phyloP scores from a whole-genome alignment of 768 basidiomycete genomes.

The Kwoniella dendrophila region DNA sequence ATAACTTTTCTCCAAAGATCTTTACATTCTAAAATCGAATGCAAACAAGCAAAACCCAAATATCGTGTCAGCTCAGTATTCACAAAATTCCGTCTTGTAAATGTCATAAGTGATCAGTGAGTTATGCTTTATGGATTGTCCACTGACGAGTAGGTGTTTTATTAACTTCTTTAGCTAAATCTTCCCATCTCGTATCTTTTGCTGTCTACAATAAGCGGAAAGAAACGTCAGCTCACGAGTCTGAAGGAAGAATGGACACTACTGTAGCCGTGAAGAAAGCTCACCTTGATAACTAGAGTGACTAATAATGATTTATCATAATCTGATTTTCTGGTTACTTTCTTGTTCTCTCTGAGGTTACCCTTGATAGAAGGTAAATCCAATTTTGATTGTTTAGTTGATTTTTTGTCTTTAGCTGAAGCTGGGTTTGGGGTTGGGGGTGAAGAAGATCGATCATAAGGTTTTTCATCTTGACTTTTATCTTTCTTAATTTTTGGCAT shows the following conservation, averaged over 20 bases:
- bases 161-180: slow-evolving; percentile 9
- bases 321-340: too few relatives aligned
- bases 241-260: background rate
- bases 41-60: too few relatives aligned
- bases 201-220: slow-evolving; percentile 14
- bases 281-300: background rate
- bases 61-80: background rate
- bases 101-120: background rate
- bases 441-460: too few relatives aligned
- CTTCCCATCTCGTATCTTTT: slow-evolving; percentile 28
- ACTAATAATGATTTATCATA: too few relatives aligned
- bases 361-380: too few relatives aligned
- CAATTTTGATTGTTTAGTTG: too few relatives aligned
- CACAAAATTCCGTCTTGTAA: background rate
- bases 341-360: too few relatives aligned
- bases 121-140: background rate
- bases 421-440: too few relatives aligned
- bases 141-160: slow-evolving; percentile 38
- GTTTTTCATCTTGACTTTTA: too few relatives aligned
- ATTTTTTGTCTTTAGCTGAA: too few relatives aligned
- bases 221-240: slow-evolving; percentile 19
- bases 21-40: slow-evolving; percentile 33
- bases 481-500: too few relatives aligned
- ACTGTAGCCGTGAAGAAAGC: background rate
- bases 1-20: slow-evolving; percentile 44